phyloP scores from a whole-genome alignment of 2,329 filamentous ascomycete species.

The Neurospora sp. region DNA sequence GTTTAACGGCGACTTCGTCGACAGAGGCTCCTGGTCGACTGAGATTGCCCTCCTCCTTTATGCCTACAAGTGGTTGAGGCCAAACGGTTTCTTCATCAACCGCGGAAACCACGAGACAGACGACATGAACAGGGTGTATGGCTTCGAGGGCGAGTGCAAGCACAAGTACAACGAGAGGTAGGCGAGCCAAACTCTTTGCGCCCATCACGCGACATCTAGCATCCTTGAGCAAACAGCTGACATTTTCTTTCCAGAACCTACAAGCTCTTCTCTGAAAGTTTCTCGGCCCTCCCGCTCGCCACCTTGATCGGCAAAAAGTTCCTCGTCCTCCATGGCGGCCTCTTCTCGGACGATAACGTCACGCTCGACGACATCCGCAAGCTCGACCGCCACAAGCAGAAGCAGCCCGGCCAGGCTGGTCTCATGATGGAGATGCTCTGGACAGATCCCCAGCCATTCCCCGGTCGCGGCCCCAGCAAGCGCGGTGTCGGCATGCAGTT shows the following conservation, averaged over 20 bases:
- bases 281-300: conserved; percentile 85
- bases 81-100: conserved; percentile 86
- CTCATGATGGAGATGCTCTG: conserved; percentile 99
- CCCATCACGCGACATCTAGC: conserved; percentile 5
- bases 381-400: conserved; percentile 79
- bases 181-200: conserved; percentile 2
- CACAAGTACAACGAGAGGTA: conserved; percentile 88
- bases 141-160: conserved; percentile 96
- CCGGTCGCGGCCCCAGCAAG: conserved; percentile 89
- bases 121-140: conserved; percentile 98
- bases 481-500: conserved; percentile 94
- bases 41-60: conserved; percentile 91
- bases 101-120: conserved; percentile 98
- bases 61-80: conserved; percentile 92
- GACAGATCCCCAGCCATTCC: conserved; percentile 85
- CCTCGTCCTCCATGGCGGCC: conserved; percentile 84
- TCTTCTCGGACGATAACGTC: conserved; percentile 92
- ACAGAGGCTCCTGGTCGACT: conserved; percentile 95
- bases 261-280: conserved; percentile 96
- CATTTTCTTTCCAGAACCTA: conserved; percentile 50
- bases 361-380: conserved; percentile 91
- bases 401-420: conserved; percentile 85
- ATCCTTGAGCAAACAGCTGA: conserved; percentile 7
- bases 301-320: conserved; percentile 87
- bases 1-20: conserved; percentile 98